Evolutionary conservation across 352 stramenopile genomes (phyloP).

Genomic region (Pythium oligandrum): DNA sequence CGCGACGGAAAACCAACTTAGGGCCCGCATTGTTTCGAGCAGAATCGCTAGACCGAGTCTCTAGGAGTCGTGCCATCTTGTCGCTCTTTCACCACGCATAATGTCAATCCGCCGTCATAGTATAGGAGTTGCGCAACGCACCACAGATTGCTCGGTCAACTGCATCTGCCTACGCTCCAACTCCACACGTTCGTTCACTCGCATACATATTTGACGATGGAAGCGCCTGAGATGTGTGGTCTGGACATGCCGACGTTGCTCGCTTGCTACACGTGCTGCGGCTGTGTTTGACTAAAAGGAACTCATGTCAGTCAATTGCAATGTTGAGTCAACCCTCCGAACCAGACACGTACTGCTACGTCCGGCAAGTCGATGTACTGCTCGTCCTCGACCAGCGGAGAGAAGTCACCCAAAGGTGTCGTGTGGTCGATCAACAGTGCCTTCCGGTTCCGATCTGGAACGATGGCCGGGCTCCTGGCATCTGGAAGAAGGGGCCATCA

Average conservation of each 20-base stretch:
- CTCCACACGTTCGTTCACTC: conserved; percentile 40
- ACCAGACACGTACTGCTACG: too few species aligned
- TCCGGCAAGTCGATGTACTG: neutral
- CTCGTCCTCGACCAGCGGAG: conserved; percentile 13
- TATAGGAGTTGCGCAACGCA: too few species aligned
- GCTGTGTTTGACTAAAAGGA: neutral
- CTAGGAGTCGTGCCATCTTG: conserved; percentile 12
- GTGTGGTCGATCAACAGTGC: conserved; percentile 15
- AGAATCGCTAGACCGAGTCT: too few species aligned
- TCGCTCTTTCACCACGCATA: conserved; percentile 7
- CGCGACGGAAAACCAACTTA: too few species aligned
- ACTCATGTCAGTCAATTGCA: conserved; percentile 4
- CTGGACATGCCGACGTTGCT: conserved; percentile 26
- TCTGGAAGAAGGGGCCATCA: too few species aligned
- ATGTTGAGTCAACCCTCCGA: neutral
- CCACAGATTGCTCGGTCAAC: too few species aligned
- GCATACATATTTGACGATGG: conserved; percentile 52
- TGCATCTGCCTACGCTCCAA: conserved; percentile 25
- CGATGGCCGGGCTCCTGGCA: too few species aligned
- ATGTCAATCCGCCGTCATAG: too few species aligned
- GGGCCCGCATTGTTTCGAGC: too few species aligned
- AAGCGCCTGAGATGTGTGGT: conserved; percentile 48
- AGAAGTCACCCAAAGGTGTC: conserved; percentile 7
- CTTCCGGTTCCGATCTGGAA: too few species aligned
- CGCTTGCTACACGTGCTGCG: conserved; percentile 8